Evolutionary conservation across 2,329 filamentous ascomycete species (phyloP), one percentile per base, ranked within the genome.

Genomic region (Hymenotorrendiella dingleyae): DNA sequence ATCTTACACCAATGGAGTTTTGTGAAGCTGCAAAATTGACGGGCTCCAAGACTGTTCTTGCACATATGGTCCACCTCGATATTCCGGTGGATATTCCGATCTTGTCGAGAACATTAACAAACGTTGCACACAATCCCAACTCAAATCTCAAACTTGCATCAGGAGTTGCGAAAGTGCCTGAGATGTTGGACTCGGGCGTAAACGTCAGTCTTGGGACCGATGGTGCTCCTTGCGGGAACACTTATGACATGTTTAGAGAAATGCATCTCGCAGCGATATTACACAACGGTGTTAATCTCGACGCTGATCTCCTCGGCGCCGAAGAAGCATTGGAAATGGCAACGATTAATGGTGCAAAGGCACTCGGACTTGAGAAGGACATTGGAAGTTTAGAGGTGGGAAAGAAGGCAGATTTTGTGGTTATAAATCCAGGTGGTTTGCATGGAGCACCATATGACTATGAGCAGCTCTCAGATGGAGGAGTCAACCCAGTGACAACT

Each of bases 381-480:
- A 64, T 74, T 0, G 80, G 80, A 0, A 71, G 65, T 38, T 54
- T 83, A 42, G 66, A 68, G 50, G 60, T 58, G 1, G 78, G 77
- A 0, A 64, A 72, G 55, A 64, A 69, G 49, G 79, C 79, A 0
- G 78, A 83, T 50, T 77, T 82, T 41, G 71, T 74, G 14, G 62
- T 75, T 2, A 62, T 75, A 30, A 67, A 77, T 44, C 46, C 46
- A 3, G 34, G 40, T 20, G 35, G 39, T 3, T 32, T 54, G 22
- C 36, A 45, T 42, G 38, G 51, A 19, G 62, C 63, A 45, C 67
- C 67, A 2, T 69, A 62, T 58, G 62, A 64, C 35, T 59, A 62
- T 21, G 45, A 42, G 3, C 54, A 62, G 35, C 43, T 62, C 16
- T n/a, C 39, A 23, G 54, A 48, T 5, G 62, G 60, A 10, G 63